Percentiles rank a stretch among this genome's conserved stretches.
These are phyloP conservation scores for Ochetophila trinervis DNA, from an alignment of 306 rosid genomes.

Conservation along the genomic window DNA sequence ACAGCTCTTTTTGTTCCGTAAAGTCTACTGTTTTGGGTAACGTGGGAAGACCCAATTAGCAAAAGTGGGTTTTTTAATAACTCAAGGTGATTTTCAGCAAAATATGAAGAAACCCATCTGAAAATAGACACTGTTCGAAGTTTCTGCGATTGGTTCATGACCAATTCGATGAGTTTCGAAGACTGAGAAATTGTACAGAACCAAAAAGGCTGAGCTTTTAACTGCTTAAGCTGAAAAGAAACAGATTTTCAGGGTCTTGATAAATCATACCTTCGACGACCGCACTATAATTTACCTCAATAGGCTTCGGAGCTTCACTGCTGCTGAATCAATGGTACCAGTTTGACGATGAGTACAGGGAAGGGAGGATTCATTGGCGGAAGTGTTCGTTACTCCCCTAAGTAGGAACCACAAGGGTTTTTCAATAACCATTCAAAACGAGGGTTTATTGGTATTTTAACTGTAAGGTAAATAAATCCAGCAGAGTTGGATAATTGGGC, in stretches of 20 bases:
- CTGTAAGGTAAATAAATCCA: no score
- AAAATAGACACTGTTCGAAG: conserved; percentile 20
- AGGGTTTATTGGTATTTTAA: not conserved
- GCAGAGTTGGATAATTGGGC: no score
- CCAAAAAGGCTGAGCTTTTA: not conserved
- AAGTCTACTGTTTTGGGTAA: conserved; percentile 43
- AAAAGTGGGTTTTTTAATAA: conserved; percentile 11
- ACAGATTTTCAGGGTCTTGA: not conserved
- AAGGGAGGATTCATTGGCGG: not conserved
- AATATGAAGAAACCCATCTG: conserved; percentile 28
- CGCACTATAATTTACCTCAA: no score
- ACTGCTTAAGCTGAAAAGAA: not conserved
- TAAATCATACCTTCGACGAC: conserved; percentile 25
- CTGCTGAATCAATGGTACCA: not conserved
- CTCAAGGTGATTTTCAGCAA: conserved; percentile 13
- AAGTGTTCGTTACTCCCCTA: no score
- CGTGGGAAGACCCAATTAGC: conserved; percentile 16
- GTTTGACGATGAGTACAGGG: no score
- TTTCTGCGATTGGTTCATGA: conserved; percentile 46
- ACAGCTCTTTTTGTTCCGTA: conserved; percentile 26
- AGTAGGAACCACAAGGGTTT: not conserved
- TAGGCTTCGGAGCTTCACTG: not conserved
- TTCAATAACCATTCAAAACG: not conserved
- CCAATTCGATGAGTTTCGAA: conserved; percentile 17
- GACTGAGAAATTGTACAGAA: not conserved